Percentiles rank a stretch among this genome's conserved stretches.
These are phyloP conservation scores for Micromonas commoda DNA, from an alignment of 139 green algal genomes.

Conservation along the genomic window DNA sequence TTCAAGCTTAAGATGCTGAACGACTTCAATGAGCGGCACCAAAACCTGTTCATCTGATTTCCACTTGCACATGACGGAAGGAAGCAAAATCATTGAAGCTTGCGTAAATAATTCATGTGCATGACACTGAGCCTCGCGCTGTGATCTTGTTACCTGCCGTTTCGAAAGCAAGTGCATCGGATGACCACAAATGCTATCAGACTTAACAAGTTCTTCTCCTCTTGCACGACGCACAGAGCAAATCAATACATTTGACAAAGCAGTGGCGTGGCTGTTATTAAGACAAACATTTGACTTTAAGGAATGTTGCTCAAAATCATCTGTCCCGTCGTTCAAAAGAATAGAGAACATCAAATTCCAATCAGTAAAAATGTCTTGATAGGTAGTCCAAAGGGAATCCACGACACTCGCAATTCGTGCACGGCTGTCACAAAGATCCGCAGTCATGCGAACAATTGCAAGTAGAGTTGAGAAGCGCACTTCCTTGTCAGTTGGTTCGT, in stretches of 20 bases:
- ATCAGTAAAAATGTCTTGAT: background rate
- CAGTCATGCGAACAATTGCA: background rate
- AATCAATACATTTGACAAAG: background rate
- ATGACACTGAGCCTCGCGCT: background rate
- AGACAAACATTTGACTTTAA: background rate
- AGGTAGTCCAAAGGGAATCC: background rate
- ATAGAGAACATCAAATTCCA: background rate
- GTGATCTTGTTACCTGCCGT: too few species aligned
- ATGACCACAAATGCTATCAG: background rate
- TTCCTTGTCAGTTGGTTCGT: background rate
- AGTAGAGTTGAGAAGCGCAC: background rate
- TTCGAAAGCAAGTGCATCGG: background rate
- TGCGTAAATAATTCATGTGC: background rate
- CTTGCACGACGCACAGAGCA: background rate
- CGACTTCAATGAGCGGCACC: background rate
- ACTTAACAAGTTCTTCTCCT: background rate
- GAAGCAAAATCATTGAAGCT: background rate
- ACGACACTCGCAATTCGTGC: background rate
- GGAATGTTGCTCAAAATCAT: background rate
- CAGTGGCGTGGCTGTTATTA: background rate
- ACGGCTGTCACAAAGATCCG: background rate
- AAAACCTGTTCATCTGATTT: background rate
- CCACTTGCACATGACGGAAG: background rate
- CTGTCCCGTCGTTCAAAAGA: background rate
- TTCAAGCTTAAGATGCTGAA: constrained; percentile 16